Evolutionary conservation across 1,139 yeast species (phyloP), one percentile per base, ranked within the genome.

Genomic region (Scheffersomyces titani): DNA sequence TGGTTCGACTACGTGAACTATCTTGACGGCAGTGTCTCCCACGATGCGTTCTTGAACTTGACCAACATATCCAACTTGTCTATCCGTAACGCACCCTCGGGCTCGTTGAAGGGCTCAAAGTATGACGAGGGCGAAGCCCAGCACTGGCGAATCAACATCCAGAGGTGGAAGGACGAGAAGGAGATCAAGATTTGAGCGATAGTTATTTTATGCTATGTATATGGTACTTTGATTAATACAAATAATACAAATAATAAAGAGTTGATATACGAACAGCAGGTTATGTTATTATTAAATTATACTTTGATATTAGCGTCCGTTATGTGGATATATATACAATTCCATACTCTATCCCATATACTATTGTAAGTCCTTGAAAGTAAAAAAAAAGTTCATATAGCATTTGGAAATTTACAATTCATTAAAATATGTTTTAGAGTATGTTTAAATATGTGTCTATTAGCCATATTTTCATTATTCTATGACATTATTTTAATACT

Each of bases 1-100:
- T 92, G 97, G 94, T 92, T 92, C 67, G 83, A 83, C 59, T 73
- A 77, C 59, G 76, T 81, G 40, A 88, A 88, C 67, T 78, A 83
- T 60, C 65, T 68, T 22, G 65, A 66, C 3, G 62, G 61, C 7
- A 71, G 69, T 1, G 72, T 68, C 30, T 62, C 65, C 19, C 49
- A 59, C 4, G 88, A 85, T 62, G 71, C 77, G 19, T 87, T 87
- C 61, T 66, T 81, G 24, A 77, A 75, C 57, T 78, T 89, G 65
- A 79, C 88, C 24, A 74, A 78, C 51, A 68, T 82, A 65, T 85
- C 89, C 48, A 77, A 78, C 61, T 77, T 89, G 60, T 87, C 92
- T 13, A 77, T 78, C 50, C 80, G 80, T 61, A 87, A 88, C 67
- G 87, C 83, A 24, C 89, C 91, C 20, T 87, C 92, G 55, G 94